These are phyloP conservation scores for Sporothrix pseudoabietina DNA, from an alignment of 2,329 filamentous ascomycete species.

Conservation along the genomic window DNA sequence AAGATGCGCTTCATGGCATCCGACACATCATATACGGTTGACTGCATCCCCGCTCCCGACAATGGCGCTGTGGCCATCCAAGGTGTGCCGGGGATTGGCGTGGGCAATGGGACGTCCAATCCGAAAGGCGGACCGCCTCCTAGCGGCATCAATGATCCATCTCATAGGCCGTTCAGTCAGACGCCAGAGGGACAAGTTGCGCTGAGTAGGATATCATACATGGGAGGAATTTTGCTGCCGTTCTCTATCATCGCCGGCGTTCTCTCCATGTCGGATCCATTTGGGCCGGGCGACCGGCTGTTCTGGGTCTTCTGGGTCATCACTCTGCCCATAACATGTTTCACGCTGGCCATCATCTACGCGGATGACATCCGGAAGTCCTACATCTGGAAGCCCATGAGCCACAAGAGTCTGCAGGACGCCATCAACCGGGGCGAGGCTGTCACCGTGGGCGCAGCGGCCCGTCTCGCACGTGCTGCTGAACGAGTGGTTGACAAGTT, in stretches of 20 bases:
- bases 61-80: background rate
- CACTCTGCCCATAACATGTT: conserved; percentile 44
- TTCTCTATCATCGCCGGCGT: conserved; percentile 52
- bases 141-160: background rate
- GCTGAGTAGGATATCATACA: conserved; percentile 53
- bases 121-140: background rate
- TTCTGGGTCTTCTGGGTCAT: conserved; percentile 56
- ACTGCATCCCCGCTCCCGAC: background rate
- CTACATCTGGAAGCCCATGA: conserved; percentile 46
- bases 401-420: conserved; percentile 33
- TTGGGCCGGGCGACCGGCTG: conserved; percentile 45
- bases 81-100: background rate
- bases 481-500: conserved; percentile 7
- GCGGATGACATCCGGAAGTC: conserved; percentile 51
- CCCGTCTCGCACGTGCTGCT: conserved; percentile 3
- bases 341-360: conserved; percentile 51
- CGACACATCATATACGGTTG: background rate
- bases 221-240: conserved; percentile 53
- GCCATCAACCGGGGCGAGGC: conserved; percentile 27
- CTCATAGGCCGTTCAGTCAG: background rate
- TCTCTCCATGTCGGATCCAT: conserved; percentile 51
- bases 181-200: conserved; percentile 45
- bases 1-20: background rate
- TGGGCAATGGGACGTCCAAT: background rate
- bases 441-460: background rate